These are phyloP conservation scores for Termitomyces bulborhizus DNA, from an alignment of 768 basidiomycete species.

Conservation along the genomic window DNA sequence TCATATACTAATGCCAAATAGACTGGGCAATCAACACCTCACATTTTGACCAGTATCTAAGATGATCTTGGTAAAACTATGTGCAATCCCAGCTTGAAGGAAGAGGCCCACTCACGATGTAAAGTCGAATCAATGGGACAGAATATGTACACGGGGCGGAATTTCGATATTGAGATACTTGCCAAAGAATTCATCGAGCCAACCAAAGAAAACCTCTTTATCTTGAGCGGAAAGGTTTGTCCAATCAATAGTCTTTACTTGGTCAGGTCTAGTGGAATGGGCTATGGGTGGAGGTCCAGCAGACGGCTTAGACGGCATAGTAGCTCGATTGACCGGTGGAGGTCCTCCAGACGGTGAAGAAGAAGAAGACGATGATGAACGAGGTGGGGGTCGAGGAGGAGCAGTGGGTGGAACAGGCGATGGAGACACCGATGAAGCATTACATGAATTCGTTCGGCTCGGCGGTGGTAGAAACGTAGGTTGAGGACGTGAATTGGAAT, in stretches of 20 bases:
- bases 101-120: background rate
- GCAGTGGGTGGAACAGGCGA: constrained; percentile 6
- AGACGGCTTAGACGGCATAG: constrained; percentile 4
- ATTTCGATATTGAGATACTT: constrained; percentile 29
- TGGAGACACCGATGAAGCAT: constrained; percentile 12
- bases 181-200: constrained; percentile 80
- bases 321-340: constrained; percentile 26
- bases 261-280: constrained; percentile 25
- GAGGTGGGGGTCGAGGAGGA: constrained; percentile 17
- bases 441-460: background rate
- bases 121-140: background rate
- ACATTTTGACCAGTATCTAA: no score
- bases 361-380: constrained; percentile 2
- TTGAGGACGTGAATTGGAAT: constrained; percentile 23
- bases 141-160: constrained; percentile 2
- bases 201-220: constrained; percentile 66
- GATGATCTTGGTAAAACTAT: background rate
- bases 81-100: background rate
- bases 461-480: constrained; percentile 18
- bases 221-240: constrained; percentile 58
- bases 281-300: constrained; percentile 26
- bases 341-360: constrained; percentile 14
- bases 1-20: no score
- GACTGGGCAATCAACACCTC: background rate
- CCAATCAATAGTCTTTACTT: constrained; percentile 51